A percentile compares a stretch with the other conserved stretches of the same genome.
These are phyloP conservation scores for Prillingera fragicola DNA, from an alignment of 1,284 basidiomycete species.

Conservation along the genomic window DNA sequence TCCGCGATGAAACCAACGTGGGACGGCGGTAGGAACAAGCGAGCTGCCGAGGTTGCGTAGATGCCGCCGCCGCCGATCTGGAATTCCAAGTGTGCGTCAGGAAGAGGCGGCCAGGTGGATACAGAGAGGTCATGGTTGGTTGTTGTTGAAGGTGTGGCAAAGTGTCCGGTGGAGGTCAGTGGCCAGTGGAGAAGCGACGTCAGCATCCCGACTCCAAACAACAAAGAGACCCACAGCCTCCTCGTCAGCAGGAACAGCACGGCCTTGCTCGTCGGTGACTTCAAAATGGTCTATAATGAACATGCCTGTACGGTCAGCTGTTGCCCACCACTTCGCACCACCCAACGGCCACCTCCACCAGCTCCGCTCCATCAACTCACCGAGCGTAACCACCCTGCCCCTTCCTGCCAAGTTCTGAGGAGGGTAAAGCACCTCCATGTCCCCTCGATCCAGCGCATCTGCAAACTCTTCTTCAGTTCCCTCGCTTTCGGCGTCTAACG, in stretches of 20 bases:
- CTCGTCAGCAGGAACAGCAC: conserved; percentile 50
- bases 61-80: conserved; percentile 88
- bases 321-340: not conserved
- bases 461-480: not conserved
- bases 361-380: not conserved
- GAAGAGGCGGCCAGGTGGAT: no score
- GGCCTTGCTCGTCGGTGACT: conserved; percentile 57
- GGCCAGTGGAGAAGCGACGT: not conserved
- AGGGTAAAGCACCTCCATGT: not conserved
- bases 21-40: conserved; percentile 35
- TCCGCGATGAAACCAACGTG: conserved; percentile 78
- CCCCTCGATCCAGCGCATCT: no score
- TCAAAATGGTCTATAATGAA: conserved; percentile 82
- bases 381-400: not conserved
- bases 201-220: not conserved
- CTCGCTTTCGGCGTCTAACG: no score
- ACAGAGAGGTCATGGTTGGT: not conserved
- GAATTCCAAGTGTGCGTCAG: not conserved
- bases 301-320: conserved; percentile 57
- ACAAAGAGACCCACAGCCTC: conserved; percentile 22
- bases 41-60: conserved; percentile 48
- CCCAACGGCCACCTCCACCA: not conserved
- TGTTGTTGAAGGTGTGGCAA: no score
- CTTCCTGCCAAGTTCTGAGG: no score
- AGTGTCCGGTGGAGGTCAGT: conserved; percentile 1